Conservation (phyloP, 73 alveolate species). For the Paramecium sonneborni region DNA sequence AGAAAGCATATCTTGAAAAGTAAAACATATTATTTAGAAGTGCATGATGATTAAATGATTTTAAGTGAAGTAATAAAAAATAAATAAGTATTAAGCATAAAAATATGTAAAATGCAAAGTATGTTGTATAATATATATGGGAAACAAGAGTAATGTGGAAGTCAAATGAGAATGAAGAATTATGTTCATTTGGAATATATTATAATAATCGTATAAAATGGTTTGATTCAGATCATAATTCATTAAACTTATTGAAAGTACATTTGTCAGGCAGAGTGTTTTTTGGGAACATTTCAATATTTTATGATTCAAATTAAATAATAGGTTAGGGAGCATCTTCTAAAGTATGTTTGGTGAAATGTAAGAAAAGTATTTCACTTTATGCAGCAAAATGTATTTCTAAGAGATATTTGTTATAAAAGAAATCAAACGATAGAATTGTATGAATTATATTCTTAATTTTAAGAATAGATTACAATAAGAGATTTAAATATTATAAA, state of each 20-base stretch:
- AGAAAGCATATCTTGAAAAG: slow-evolving; percentile 41
- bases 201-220: neutral
- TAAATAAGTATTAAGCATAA: neutral
- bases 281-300: slow-evolving; percentile 40
- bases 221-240: slow-evolving; percentile 30
- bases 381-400: slow-evolving; percentile 56
- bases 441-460: neutral
- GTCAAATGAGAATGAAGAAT: neutral
- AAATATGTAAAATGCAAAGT: slow-evolving; percentile 28
- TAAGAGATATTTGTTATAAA: neutral
- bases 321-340: slow-evolving; percentile 47
- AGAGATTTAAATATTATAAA: neutral
- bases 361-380: neutral
- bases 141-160: slow-evolving; percentile 32
- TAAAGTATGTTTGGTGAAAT: slow-evolving; percentile 1
- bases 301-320: slow-evolving; percentile 1
- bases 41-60: neutral
- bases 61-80: neutral
- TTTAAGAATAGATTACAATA: slow-evolving; percentile 16
- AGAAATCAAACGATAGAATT: slow-evolving; percentile 40
- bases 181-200: neutral
- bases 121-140: neutral
- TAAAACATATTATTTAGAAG: neutral
- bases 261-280: neutral
- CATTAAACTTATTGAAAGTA: neutral